These are phyloP conservation scores for Fusarium equiseti DNA, from an alignment of 2,329 filamentous ascomycete species.

Conservation along the genomic window DNA sequence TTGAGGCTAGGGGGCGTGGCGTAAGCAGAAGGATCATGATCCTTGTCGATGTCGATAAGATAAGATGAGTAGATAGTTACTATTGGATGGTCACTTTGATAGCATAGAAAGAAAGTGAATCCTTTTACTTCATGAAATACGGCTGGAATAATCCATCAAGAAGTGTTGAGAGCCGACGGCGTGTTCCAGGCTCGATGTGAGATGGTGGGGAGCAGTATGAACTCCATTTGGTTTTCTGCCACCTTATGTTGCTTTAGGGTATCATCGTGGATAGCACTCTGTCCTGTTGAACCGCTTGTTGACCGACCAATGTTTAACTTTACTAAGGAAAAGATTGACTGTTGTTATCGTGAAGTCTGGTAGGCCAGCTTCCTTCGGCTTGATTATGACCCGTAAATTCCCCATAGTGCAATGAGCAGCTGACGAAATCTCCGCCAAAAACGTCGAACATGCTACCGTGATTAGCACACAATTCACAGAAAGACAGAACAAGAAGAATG, in stretches of 20 bases:
- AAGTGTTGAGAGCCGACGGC: neutral
- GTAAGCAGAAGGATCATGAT: neutral
- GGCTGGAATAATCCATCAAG: neutral
- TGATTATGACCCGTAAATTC: neutral
- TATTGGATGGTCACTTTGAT: neutral
- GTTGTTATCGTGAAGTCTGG: neutral
- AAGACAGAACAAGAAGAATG: too few species aligned
- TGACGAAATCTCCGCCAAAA: neutral
- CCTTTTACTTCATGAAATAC: fast-evolving
- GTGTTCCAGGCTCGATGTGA: neutral
- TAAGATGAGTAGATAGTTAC: neutral
- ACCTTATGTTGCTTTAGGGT: neutral
- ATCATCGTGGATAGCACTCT: neutral
- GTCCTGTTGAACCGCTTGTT: neutral
- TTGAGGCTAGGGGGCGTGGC: neutral
- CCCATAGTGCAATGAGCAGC: fast-evolving
- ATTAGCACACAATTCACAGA: fast-evolving
- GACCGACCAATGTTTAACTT: neutral
- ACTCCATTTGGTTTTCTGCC: neutral
- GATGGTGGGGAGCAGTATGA: neutral
- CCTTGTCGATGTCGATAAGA: neutral
- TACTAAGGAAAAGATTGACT: neutral
- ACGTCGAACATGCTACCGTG: neutral
- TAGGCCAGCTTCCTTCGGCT: fast-evolving
- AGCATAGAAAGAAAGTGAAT: neutral